Conservation (phyloP, 2,329 filamentous ascomycete genomes). For the Coniella vitis region DNA sequence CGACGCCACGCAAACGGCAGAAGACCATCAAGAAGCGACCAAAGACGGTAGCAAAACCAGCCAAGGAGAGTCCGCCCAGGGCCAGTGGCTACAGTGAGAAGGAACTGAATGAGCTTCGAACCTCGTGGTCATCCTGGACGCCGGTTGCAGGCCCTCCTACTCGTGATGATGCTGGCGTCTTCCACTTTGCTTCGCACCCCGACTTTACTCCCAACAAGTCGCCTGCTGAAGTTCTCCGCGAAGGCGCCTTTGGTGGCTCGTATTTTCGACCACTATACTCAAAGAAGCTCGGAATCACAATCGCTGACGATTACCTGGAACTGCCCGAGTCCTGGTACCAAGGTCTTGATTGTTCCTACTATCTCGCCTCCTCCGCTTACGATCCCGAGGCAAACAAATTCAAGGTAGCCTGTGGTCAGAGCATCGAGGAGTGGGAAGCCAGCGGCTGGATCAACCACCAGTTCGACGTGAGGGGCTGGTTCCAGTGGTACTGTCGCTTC, state of each 20-base stretch:
- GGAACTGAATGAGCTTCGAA: constrained; percentile 20
- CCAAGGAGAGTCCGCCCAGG: background rate
- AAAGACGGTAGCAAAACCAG: background rate
- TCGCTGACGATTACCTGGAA: constrained; percentile 40
- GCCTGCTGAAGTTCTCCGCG: constrained; percentile 42
- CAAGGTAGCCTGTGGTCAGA: constrained; percentile 44
- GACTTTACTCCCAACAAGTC: constrained; percentile 46
- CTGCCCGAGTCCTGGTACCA: constrained; percentile 37
- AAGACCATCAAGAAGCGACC: background rate
- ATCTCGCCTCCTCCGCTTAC: constrained; percentile 35
- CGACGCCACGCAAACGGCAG: background rate
- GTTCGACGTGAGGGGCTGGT: constrained; percentile 48
- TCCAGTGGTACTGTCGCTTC: constrained; percentile 50
- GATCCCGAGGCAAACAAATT: constrained; percentile 45
- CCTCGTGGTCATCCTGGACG: constrained; percentile 38
- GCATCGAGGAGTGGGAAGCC: constrained; percentile 49
- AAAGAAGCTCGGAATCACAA: constrained; percentile 31
- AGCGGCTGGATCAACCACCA: constrained; percentile 48
- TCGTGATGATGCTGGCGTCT: constrained; percentile 33
- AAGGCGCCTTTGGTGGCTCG: constrained; percentile 45
- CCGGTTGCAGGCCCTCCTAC: constrained; percentile 31
- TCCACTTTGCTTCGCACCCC: constrained; percentile 38
- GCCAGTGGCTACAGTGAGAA: background rate
- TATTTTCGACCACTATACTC: constrained; percentile 44
- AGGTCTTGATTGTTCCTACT: constrained; percentile 31